phyloP scores from a whole-genome alignment of 2,329 filamentous ascomycete genomes.

The Didymella segeticola region DNA sequence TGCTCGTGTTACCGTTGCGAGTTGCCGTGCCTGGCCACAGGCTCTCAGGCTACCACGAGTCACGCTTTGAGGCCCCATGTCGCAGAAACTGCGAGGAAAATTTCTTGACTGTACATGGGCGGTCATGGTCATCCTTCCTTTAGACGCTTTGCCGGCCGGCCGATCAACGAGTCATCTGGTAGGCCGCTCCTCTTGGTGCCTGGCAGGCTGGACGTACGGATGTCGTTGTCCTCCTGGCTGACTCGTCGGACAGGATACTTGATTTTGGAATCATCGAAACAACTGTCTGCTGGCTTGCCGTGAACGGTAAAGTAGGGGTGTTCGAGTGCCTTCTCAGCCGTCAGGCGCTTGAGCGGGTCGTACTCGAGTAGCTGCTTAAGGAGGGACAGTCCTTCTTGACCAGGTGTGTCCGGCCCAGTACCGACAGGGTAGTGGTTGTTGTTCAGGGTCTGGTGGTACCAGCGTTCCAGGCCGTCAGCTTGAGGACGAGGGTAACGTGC shows the following conservation, averaged over 20 bases:
- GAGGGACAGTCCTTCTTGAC: slow-evolving; percentile 78
- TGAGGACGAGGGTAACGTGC: slow-evolving; percentile 59
- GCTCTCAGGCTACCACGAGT: neutral
- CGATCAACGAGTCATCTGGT: slow-evolving; percentile 78
- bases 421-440: slow-evolving; percentile 55
- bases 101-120: neutral
- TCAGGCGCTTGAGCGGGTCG: slow-evolving; percentile 86
- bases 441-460: slow-evolving; percentile 59
- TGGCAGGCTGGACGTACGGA: slow-evolving; percentile 84
- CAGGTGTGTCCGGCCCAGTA: slow-evolving; percentile 46
- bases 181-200: slow-evolving; percentile 89
- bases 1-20: neutral
- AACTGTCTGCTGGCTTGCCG: slow-evolving; percentile 74
- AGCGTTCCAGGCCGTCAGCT: slow-evolving; percentile 69
- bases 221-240: slow-evolving; percentile 94
- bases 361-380: slow-evolving; percentile 87
- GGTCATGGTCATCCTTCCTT: slow-evolving; percentile 51
- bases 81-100: neutral
- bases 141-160: slow-evolving; percentile 61
- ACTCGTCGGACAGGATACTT: slow-evolving; percentile 92
- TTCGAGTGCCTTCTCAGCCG: slow-evolving; percentile 85
- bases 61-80: neutral
- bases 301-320: slow-evolving; percentile 81
- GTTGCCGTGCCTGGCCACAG: neutral
- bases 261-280: slow-evolving; percentile 86